Evolutionary conservation across 2,329 filamentous ascomycete species (phyloP).

Genomic region (Colletotrichum sp.): DNA sequence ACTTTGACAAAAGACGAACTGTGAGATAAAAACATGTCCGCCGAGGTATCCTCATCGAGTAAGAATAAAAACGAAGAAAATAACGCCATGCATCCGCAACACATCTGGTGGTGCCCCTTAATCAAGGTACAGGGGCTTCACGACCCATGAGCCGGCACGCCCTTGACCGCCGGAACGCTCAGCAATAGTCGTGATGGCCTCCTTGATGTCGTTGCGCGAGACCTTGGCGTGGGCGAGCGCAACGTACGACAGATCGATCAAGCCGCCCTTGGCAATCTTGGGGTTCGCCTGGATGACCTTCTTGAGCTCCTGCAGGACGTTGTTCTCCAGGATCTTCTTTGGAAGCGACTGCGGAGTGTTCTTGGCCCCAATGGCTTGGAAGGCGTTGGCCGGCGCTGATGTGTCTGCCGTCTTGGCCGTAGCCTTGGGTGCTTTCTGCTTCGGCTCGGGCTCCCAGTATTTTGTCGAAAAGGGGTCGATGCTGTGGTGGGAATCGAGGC

Average conservation of each 20-base stretch:
- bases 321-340: conserved; percentile 29
- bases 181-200: conserved; percentile 12
- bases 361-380: conserved; percentile 34
- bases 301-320: conserved; percentile 43
- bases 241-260: conserved; percentile 19
- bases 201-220: conserved; percentile 20
- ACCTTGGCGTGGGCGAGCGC: conserved; percentile 20
- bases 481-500: conserved; percentile 51
- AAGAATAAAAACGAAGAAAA: not conserved
- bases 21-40: not conserved
- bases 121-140: conserved; percentile 3
- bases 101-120: not conserved
- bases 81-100: conserved; percentile 3
- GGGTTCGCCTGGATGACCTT: conserved; percentile 35
- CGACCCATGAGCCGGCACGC: not conserved
- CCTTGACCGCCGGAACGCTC: conserved; percentile 11
- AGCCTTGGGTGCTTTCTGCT: conserved; percentile 24
- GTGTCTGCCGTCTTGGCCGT: conserved; percentile 16
- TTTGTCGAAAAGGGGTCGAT: conserved; percentile 85
- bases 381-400: conserved; percentile 36
- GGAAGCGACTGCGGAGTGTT: not conserved
- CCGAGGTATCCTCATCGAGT: conserved; percentile 14
- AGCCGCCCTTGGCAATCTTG: conserved; percentile 20
- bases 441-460: conserved; percentile 72
- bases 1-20: not conserved